A percentile compares a stretch with the other conserved stretches of the same genome.
These are phyloP conservation scores for Gossypium herbaceum DNA, from an alignment of 345 rosid genomes.

Conservation along the genomic window DNA sequence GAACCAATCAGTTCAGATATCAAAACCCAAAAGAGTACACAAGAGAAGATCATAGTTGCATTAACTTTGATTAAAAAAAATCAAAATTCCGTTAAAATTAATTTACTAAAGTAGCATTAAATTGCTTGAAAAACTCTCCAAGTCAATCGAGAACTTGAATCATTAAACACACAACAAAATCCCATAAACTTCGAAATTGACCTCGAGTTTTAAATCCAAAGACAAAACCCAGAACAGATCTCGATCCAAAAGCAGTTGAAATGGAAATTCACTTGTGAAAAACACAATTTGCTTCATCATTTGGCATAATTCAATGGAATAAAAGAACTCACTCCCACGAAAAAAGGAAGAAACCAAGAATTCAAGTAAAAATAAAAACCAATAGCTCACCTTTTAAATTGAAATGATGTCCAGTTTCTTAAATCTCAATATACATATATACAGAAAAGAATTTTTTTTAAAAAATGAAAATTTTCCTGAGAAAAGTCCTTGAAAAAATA, in stretches of 20 bases:
- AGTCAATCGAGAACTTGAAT: constrained; percentile 11
- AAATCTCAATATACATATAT: constrained; percentile 1
- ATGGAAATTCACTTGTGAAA: not conserved
- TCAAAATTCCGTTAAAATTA: constrained; percentile 2
- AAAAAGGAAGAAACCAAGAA: constrained; percentile 2
- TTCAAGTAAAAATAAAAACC: not conserved
- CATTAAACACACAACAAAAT: not conserved
- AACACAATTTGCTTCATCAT: constrained; percentile 14
- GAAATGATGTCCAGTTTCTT: constrained; percentile 12
- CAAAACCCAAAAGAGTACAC: constrained; percentile 20
- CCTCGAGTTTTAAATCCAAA: not conserved
- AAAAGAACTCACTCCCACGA: not conserved
- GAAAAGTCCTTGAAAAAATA: not conserved
- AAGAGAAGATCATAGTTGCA: not conserved
- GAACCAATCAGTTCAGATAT: constrained; percentile 17
- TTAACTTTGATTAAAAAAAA: not conserved
- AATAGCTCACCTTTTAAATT: constrained; percentile 24
- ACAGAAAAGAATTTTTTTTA: not conserved
- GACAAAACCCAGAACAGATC: constrained; percentile 34
- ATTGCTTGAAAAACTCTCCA: not conserved
- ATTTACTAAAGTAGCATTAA: not conserved
- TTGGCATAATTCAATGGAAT: constrained; percentile 10
- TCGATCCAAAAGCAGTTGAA: constrained; percentile 15
- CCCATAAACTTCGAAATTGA: constrained; percentile 3
- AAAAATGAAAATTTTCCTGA: not conserved